Percentiles rank a stretch among this genome's conserved stretches.
Evolutionary conservation across 768 basidiomycete species (phyloP).

Genomic region (Sarcomyxa edulis): DNA sequence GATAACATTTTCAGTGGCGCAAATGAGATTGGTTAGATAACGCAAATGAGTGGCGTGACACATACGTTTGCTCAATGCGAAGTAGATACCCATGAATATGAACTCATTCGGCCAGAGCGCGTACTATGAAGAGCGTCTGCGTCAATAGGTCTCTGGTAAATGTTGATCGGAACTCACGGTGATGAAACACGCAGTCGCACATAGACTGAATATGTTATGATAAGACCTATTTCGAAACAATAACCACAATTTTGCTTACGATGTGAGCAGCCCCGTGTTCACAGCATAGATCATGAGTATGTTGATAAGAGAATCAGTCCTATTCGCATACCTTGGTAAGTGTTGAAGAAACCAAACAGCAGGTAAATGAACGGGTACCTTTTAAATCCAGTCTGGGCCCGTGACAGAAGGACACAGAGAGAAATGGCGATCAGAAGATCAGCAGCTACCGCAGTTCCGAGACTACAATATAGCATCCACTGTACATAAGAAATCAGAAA

Average conservation of each 20-base stretch:
- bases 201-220: slow-evolving; percentile 1
- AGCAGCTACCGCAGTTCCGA: slow-evolving; percentile 34
- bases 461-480: slow-evolving; percentile 25
- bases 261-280: slow-evolving; percentile 35
- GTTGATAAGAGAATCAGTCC: slow-evolving; percentile 39
- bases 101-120: slow-evolving; percentile 37
- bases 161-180: slow-evolving; percentile 18
- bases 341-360: neutral
- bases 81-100: slow-evolving; percentile 41
- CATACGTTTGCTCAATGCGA: slow-evolving; percentile 40
- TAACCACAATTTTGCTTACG: slow-evolving; percentile 23
- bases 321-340: too few species aligned
- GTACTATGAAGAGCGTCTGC: slow-evolving; percentile 26
- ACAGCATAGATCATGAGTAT: slow-evolving; percentile 44
- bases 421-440: slow-evolving; percentile 38
- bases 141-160: slow-evolving; percentile 18
- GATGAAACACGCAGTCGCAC: slow-evolving; percentile 19
- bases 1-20: neutral
- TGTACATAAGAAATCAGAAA: slow-evolving; percentile 3
- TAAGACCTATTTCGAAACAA: neutral
- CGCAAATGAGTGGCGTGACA: too few species aligned
- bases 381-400: slow-evolving; percentile 29
- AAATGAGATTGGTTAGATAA: neutral
- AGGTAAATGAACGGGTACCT: slow-evolving; percentile 15
- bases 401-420: slow-evolving; percentile 35